These are phyloP conservation scores for Zostera marina DNA, from an alignment of 116 monocot genomes.

Conservation along the genomic window DNA sequence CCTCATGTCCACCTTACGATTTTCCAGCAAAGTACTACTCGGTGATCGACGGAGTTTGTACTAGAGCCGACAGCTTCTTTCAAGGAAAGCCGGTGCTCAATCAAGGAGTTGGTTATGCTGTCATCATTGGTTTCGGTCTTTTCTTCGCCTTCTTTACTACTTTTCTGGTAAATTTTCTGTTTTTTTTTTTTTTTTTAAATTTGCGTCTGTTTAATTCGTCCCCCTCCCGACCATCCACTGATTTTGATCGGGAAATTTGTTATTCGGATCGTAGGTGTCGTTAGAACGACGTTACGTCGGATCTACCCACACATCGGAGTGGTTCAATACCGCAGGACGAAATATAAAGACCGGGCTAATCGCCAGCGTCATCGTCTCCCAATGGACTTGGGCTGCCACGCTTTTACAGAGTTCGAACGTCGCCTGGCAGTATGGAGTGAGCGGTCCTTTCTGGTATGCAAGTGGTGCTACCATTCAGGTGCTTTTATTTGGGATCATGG, in stretches of 20 bases:
- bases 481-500: conserved; percentile 89
- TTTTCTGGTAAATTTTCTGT: conserved; percentile 45
- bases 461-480: conserved; percentile 96
- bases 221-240: not conserved
- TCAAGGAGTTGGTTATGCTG: conserved; percentile 71
- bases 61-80: conserved; percentile 66
- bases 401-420: conserved; percentile 89
- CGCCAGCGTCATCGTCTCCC: conserved; percentile 91
- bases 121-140: conserved; percentile 82
- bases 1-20: conserved; percentile 60
- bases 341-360: conserved; percentile 94
- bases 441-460: conserved; percentile 90
- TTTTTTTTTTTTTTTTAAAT: too few relatives aligned
- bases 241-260: not conserved
- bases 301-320: conserved; percentile 84
- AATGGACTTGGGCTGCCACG: conserved; percentile 99
- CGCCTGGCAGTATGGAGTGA: conserved; percentile 83
- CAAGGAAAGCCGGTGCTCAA: conserved; percentile 53
- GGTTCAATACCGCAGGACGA: conserved; percentile 98
- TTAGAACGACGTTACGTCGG: conserved; percentile 87
- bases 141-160: conserved; percentile 97
- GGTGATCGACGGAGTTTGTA: conserved; percentile 34
- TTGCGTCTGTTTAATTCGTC: too few relatives aligned
- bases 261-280: conserved; percentile 52
- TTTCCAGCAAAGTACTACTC: conserved; percentile 61